Percentiles rank a stretch among this genome's conserved stretches.
phyloP scores from a whole-genome alignment of 2,329 filamentous ascomycete genomes.

The Trichoderma semiorbis region DNA sequence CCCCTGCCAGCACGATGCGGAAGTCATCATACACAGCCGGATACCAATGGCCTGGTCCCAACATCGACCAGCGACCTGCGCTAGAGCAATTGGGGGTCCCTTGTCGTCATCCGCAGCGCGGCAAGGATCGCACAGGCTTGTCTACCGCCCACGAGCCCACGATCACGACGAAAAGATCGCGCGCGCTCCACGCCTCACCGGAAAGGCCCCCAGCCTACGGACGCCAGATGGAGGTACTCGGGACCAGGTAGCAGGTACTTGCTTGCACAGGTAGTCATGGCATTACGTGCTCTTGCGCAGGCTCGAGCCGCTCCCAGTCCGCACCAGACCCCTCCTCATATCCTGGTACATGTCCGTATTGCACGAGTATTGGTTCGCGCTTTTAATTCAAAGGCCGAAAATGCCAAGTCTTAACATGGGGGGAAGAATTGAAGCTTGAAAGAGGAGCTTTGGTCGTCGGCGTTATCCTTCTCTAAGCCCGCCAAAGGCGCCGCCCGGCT shows the following conservation, averaged over 20 bases:
- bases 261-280: background rate
- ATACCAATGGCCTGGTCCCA: constrained; percentile 17
- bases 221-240: background rate
- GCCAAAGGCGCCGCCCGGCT: background rate
- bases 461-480: background rate
- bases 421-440: background rate
- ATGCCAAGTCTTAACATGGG: background rate
- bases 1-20: constrained; percentile 11
- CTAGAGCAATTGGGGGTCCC: constrained; percentile 9
- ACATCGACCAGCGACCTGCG: constrained; percentile 14
- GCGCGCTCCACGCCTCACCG: constrained; percentile 15
- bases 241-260: background rate
- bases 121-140: constrained; percentile 4
- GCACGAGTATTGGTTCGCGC: background rate
- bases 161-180: constrained; percentile 16
- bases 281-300: background rate
- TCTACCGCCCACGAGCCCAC: constrained; percentile 1
- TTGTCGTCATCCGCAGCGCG: constrained; percentile 14
- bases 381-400: background rate
- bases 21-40: constrained; percentile 9
- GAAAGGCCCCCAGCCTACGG: background rate
- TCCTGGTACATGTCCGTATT: background rate
- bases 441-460: background rate
- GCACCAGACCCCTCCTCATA: background rate
- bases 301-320: background rate